Conservation (phyloP, 1,284 basidiomycete genomes). For the Omphalotus olearius region DNA sequence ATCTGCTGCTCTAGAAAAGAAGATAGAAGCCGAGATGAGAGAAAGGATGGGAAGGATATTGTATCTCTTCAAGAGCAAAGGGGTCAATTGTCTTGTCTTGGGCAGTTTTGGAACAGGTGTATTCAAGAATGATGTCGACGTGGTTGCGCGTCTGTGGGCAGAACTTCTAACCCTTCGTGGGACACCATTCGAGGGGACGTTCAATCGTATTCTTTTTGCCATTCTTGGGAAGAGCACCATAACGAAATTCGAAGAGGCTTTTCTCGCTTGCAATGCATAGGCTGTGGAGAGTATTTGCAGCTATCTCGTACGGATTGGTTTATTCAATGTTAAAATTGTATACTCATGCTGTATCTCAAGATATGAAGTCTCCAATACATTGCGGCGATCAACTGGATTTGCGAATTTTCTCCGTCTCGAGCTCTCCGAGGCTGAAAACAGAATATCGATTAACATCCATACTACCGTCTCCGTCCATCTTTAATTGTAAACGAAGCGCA, state of each 20-base stretch:
- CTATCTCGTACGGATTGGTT: neutral
- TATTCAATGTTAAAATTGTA: neutral
- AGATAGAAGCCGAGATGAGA: slow-evolving; percentile 53
- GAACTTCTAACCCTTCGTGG: slow-evolving; percentile 43
- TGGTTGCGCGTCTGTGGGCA: slow-evolving; percentile 57
- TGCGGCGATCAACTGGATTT: no score
- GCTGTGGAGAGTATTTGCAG: neutral
- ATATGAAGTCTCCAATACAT: neutral
- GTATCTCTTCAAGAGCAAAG: slow-evolving; percentile 56
- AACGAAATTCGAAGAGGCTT: slow-evolving; percentile 40
- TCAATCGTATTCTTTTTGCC: slow-evolving; percentile 61
- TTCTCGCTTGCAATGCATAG: slow-evolving; percentile 16
- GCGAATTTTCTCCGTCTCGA: no score
- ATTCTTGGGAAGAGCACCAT: slow-evolving; percentile 53
- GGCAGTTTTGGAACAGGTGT: slow-evolving; percentile 75
- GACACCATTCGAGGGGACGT: slow-evolving; percentile 51
- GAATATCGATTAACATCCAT: no score
- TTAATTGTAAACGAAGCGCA: no score
- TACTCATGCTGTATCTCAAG: neutral
- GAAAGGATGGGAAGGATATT: slow-evolving; percentile 67
- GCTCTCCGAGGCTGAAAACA: no score
- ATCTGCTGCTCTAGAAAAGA: slow-evolving; percentile 28
- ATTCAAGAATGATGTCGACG: slow-evolving; percentile 55
- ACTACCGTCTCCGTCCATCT: no score
- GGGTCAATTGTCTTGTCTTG: slow-evolving; percentile 53